Conservation (phyloP, 495 filamentous ascomycete genomes). For the Delitschia confertaspora region DNA sequence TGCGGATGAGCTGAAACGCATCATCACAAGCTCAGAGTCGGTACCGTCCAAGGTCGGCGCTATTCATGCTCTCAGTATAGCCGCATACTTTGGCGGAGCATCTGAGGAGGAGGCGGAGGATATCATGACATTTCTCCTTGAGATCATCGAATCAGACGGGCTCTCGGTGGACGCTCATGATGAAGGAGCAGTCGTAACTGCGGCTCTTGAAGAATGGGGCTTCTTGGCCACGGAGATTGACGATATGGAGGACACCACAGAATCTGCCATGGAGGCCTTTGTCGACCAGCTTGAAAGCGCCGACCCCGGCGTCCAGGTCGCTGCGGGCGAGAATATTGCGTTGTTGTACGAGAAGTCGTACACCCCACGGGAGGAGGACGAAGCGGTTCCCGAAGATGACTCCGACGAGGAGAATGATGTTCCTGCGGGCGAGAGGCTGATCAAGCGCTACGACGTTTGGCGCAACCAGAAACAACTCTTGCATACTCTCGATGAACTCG, state of each 20-base stretch:
- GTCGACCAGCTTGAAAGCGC: conserved; percentile 78
- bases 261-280: conserved; percentile 72
- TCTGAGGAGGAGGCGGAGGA: conserved; percentile 60
- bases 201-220: conserved; percentile 82
- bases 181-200: conserved; percentile 64
- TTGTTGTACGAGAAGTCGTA: conserved; percentile 79
- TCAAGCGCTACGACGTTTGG: conserved; percentile 44
- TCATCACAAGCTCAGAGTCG: conserved; percentile 61
- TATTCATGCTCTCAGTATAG: conserved; percentile 64
- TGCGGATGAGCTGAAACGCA: conserved; percentile 54
- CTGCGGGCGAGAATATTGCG: conserved; percentile 84
- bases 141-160: conserved; percentile 81
- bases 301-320: conserved; percentile 68
- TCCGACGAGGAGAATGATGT: conserved; percentile 35
- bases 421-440: conserved; percentile 39
- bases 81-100: conserved; percentile 71
- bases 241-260: conserved; percentile 65
- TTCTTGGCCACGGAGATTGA: conserved; percentile 76
- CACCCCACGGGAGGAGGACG: conserved; percentile 53
- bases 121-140: conserved; percentile 73
- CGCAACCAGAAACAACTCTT: conserved; percentile 37
- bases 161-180: conserved; percentile 64
- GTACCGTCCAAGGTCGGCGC: conserved; percentile 59
- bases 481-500: conserved; percentile 44
- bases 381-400: conserved; percentile 42